Conservation (phyloP, 768 basidiomycete species). For the Dioszegia aurantiaca region DNA sequence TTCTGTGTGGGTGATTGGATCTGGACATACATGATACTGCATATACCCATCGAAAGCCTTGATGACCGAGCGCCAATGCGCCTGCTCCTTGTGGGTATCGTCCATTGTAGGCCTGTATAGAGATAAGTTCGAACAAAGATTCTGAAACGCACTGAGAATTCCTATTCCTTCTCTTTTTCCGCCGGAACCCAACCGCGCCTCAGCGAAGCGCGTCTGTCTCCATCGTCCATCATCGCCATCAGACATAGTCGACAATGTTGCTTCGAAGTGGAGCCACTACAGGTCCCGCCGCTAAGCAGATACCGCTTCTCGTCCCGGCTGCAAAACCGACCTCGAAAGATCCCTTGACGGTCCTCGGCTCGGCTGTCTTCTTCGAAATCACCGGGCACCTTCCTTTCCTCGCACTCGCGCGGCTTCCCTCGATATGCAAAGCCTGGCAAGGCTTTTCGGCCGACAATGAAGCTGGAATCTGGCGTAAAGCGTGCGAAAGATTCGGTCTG, state of each 20-base stretch:
- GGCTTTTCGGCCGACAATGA: neutral
- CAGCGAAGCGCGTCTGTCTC: too few relatives aligned
- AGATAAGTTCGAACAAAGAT: neutral
- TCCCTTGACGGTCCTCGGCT: neutral
- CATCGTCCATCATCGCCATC: neutral
- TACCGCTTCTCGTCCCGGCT: too few relatives aligned
- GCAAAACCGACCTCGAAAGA: neutral
- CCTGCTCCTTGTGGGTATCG: slow-evolving; percentile 59
- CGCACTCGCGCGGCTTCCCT: neutral
- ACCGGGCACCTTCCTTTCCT: neutral
- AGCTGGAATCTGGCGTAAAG: too few relatives aligned
- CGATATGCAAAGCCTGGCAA: neutral
- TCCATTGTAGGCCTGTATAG: too few relatives aligned
- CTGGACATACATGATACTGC: slow-evolving; percentile 63
- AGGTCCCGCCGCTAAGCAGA: too few relatives aligned
- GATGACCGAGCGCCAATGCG: slow-evolving; percentile 73
- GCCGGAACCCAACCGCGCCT: too few relatives aligned
- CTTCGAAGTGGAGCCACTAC: too few relatives aligned
- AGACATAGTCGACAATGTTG: too few relatives aligned
- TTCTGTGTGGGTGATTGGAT: neutral
- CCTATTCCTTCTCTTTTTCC: neutral
- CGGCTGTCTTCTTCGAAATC: neutral
- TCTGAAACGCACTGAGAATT: neutral
- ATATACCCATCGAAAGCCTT: slow-evolving; percentile 72
- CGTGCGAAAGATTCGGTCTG: too few relatives aligned